Evolutionary conservation across 2,329 filamentous ascomycete genomes (phyloP).

Genomic region (Pestalotiopsis fici): DNA sequence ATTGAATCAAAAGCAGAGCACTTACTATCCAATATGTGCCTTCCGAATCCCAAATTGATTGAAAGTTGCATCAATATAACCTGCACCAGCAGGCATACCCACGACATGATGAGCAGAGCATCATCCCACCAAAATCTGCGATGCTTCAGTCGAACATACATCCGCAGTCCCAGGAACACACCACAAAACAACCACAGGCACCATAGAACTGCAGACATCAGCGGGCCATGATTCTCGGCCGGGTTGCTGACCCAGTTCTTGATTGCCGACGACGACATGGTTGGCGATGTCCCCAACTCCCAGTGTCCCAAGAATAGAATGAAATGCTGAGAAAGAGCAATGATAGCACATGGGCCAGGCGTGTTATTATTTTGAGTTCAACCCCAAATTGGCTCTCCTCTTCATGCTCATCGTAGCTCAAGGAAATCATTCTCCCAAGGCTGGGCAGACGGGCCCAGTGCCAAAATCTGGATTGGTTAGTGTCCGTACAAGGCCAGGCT

Average conservation of each 20-base stretch:
- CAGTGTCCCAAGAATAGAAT: neutral
- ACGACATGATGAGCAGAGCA: neutral
- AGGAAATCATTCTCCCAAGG: neutral
- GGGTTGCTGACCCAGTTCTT: neutral
- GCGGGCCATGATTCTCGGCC: neutral
- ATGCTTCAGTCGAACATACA: neutral
- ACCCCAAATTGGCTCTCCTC: neutral
- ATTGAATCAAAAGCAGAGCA: too few species aligned
- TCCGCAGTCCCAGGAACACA: neutral
- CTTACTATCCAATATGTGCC: neutral
- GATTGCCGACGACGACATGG: neutral
- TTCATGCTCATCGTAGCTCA: neutral
- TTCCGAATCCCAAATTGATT: neutral
- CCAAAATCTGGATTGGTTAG: neutral
- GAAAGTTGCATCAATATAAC: neutral
- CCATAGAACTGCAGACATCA: neutral
- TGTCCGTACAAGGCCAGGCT: neutral
- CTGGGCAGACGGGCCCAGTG: neutral
- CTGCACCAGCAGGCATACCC: neutral
- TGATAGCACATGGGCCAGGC: neutral
- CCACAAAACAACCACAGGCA: neutral
- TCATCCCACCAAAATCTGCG: neutral
- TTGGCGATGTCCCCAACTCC: neutral
- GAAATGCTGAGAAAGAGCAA: neutral
- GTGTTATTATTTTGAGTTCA: neutral